Conservation (phyloP, 352 stramenopile species). For the Pythium pyrilobum region DNA sequence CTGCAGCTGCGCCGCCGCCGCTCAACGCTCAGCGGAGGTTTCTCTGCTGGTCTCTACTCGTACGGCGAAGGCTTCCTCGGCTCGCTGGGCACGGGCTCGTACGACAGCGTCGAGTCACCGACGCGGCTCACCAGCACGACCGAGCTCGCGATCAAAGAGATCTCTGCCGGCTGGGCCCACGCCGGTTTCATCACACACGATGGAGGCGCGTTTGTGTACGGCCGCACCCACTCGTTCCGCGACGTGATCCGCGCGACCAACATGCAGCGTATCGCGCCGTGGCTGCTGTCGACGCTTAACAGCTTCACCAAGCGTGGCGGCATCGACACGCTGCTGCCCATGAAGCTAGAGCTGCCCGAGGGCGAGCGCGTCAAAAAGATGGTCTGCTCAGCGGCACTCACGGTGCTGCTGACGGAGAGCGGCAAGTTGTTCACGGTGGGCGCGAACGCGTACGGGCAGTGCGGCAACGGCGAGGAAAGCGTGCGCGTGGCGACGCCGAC, state of each 20-base stretch:
- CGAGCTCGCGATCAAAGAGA: slow-evolving; percentile 41
- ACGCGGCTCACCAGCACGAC: slow-evolving; percentile 39
- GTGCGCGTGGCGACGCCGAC: slow-evolving; percentile 49
- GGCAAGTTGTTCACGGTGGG: slow-evolving; percentile 77
- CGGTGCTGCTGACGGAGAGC: slow-evolving; percentile 65
- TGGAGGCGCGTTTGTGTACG: slow-evolving; percentile 67
- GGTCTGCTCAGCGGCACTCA: slow-evolving; percentile 79
- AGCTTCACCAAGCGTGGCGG: slow-evolving; percentile 52
- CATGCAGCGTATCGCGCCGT: slow-evolving; percentile 74
- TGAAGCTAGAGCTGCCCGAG: slow-evolving; percentile 50
- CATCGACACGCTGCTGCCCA: slow-evolving; percentile 61
- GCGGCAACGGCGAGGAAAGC: slow-evolving; percentile 54
- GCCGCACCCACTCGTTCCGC: slow-evolving; percentile 77
- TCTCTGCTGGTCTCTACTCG: slow-evolving; percentile 32
- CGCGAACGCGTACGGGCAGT: slow-evolving; percentile 79
- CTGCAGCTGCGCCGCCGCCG: slow-evolving; percentile 4
- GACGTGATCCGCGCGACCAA: slow-evolving; percentile 83
- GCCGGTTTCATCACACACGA: slow-evolving; percentile 64
- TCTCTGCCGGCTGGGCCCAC: slow-evolving; percentile 77
- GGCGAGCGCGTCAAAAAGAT: slow-evolving; percentile 66
- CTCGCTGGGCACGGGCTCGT: slow-evolving; percentile 61
- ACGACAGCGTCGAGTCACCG: slow-evolving; percentile 43
- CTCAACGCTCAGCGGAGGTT: background rate
- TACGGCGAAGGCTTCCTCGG: slow-evolving; percentile 79
- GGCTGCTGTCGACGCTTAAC: slow-evolving; percentile 67